phyloP scores from a whole-genome alignment of 1,139 yeast species.

The Sugiyamaella pinicola region DNA sequence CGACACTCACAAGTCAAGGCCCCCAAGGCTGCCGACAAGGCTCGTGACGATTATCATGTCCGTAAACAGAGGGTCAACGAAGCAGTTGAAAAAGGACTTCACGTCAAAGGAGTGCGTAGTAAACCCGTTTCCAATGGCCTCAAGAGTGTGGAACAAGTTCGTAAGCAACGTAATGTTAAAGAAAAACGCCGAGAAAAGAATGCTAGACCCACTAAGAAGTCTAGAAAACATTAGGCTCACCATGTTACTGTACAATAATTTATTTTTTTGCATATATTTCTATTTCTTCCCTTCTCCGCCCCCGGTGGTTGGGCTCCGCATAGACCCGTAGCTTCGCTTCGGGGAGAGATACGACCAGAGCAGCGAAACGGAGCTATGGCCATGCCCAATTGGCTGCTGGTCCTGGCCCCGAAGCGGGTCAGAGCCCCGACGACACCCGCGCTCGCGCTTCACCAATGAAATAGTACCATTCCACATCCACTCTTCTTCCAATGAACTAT shows the following conservation, averaged over 20 bases:
- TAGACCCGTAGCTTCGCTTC: no score
- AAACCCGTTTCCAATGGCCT: constrained; percentile 56
- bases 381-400: no score
- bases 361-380: no score
- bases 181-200: constrained; percentile 82
- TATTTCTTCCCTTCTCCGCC: no score
- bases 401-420: no score
- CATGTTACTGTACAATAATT: neutral
- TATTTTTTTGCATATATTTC: neutral
- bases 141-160: constrained; percentile 69
- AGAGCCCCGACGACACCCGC: neutral
- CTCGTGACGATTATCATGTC: constrained; percentile 79
- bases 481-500: neutral
- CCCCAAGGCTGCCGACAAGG: constrained; percentile 87
- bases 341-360: no score
- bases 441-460: neutral
- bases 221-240: constrained; percentile 4
- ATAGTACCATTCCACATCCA: neutral
- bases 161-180: constrained; percentile 69
- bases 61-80: constrained; percentile 83
- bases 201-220: constrained; percentile 69
- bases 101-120: constrained; percentile 61
- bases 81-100: constrained; percentile 75
- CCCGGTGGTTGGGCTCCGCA: no score
- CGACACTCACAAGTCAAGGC: constrained; percentile 76